These are phyloP conservation scores for Komagataella populi DNA, from an alignment of 805 yeast species.

Conservation along the genomic window DNA sequence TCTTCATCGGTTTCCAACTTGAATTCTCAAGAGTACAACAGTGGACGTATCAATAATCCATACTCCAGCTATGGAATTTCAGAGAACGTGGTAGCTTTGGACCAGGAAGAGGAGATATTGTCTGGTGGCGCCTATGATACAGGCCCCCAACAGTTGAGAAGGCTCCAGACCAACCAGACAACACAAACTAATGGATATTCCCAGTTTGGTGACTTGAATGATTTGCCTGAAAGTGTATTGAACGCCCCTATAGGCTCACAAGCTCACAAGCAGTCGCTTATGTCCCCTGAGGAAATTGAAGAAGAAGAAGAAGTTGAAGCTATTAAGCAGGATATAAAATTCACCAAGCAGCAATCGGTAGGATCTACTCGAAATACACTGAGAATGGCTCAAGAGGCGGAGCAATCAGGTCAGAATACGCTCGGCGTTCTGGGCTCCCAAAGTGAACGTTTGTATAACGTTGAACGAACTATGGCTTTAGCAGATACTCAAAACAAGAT, in stretches of 20 bases:
- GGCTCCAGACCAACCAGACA: background rate
- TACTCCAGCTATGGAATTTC: background rate
- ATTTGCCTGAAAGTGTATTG: constrained; percentile 6
- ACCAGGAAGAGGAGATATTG: background rate
- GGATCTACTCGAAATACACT: constrained; percentile 78
- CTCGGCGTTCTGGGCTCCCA: constrained; percentile 92
- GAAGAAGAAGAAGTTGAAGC: constrained; percentile 87
- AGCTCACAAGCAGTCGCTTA: constrained; percentile 7
- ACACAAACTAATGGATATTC: constrained; percentile 4
- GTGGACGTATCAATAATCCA: background rate
- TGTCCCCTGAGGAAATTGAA: constrained; percentile 24
- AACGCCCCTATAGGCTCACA: background rate
- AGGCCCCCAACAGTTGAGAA: background rate
- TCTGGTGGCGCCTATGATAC: background rate
- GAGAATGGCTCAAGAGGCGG: constrained; percentile 58
- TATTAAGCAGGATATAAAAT: constrained; percentile 69
- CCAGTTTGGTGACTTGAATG: constrained; percentile 23
- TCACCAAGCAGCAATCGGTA: constrained; percentile 77
- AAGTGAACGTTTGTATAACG: constrained; percentile 68
- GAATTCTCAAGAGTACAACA: background rate
- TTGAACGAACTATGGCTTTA: constrained; percentile 63
- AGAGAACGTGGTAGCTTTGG: background rate
- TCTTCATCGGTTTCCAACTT: background rate
- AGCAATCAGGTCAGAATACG: constrained; percentile 65
- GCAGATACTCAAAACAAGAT: constrained; percentile 73